These are phyloP conservation scores for Quercus engelmannii DNA, from an alignment of 306 rosid genomes.

Conservation along the genomic window DNA sequence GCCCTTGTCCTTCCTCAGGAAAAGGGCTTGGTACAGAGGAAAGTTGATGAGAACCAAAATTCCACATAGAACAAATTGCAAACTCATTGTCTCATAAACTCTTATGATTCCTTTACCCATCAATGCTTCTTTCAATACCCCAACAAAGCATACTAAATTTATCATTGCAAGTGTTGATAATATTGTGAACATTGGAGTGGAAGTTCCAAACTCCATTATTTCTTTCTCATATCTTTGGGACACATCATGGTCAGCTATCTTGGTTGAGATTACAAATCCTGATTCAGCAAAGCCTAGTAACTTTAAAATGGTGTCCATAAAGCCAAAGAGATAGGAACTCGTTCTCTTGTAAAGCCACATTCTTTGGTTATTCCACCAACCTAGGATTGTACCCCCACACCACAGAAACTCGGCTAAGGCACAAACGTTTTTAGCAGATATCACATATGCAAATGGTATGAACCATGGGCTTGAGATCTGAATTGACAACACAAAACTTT, in stretches of 20 bases:
- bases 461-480: slow-evolving; percentile 79
- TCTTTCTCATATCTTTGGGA: slow-evolving; percentile 55
- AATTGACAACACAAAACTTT: slow-evolving; percentile 6
- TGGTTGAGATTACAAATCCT: slow-evolving; percentile 58
- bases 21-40: slow-evolving; percentile 69
- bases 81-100: slow-evolving; percentile 34
- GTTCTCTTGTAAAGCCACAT: slow-evolving; percentile 82
- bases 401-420: slow-evolving; percentile 56
- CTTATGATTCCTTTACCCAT: slow-evolving; percentile 20
- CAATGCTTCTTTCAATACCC: slow-evolving; percentile 36
- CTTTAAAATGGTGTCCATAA: slow-evolving; percentile 50
- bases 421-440: slow-evolving; percentile 32
- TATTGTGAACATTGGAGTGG: slow-evolving; percentile 65
- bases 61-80: slow-evolving; percentile 58
- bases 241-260: slow-evolving; percentile 60
- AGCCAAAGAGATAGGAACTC: slow-evolving; percentile 62
- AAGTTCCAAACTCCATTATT: slow-evolving; percentile 74
- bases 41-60: slow-evolving; percentile 55
- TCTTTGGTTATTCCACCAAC: slow-evolving; percentile 86
- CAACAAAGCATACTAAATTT: slow-evolving; percentile 56
- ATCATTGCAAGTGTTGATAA: slow-evolving; percentile 61
- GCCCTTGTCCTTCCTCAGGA: slow-evolving; percentile 69
- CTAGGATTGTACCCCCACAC: slow-evolving; percentile 59
- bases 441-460: slow-evolving; percentile 67
- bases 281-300: slow-evolving; percentile 41